Evolutionary conservation across 176 grass and related monocot species (phyloP).

Genomic region (Avena sativa): DNA sequence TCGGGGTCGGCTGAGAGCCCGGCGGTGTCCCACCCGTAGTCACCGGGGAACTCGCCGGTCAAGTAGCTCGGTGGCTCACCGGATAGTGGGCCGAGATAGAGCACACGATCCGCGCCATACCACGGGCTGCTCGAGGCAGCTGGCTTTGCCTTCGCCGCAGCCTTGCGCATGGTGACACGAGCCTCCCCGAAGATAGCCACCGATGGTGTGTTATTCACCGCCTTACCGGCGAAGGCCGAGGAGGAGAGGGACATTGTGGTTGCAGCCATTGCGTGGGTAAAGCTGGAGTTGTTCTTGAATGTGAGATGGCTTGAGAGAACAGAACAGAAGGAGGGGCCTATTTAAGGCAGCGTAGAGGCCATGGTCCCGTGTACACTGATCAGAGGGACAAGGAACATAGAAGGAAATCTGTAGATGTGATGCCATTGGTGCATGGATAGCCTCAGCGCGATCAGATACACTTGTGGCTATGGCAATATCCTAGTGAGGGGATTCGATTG

Average conservation of each 20-base stretch:
- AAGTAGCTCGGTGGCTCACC: conserved; percentile 8
- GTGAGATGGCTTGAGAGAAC: background rate
- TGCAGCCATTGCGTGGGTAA: background rate
- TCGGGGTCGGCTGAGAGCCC: conserved; percentile 41
- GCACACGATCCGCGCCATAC: background rate
- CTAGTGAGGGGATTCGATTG: background rate
- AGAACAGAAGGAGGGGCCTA: background rate
- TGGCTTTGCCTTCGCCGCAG: background rate
- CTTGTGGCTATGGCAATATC: conserved; percentile 22
- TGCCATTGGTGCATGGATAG: background rate
- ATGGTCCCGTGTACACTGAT: background rate
- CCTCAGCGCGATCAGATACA: background rate
- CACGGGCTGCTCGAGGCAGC: background rate
- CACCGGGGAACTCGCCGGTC: background rate
- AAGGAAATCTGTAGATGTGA: background rate
- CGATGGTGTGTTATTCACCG: background rate
- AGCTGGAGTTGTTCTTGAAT: background rate
- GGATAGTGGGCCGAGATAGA: conserved; percentile 19
- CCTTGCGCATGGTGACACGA: conserved; percentile 4
- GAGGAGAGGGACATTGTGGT: conserved; percentile 18
- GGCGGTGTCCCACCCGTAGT: conserved; percentile 19
- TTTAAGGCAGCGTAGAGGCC: background rate
- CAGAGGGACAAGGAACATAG: background rate
- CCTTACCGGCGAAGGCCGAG: background rate
- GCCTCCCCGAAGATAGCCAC: background rate